Evolutionary conservation across 108 stramenopile species (phyloP), one percentile per base, ranked within the genome.

Genomic region (Schizochytrium sp.): DNA sequence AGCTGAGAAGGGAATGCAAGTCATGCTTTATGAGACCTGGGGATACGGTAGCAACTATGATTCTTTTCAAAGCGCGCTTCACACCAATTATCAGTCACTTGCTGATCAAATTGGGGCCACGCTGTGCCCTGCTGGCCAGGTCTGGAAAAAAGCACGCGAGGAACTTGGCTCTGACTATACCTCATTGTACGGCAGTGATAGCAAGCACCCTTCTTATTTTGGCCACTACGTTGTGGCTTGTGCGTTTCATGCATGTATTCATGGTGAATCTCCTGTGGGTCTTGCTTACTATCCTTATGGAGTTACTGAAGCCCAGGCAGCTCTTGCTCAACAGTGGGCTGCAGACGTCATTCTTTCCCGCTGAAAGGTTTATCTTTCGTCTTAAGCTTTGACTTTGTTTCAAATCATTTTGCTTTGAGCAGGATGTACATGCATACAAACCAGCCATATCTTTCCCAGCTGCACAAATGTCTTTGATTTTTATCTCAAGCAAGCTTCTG

Each of bases 11-110:
- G 47, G 76, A 47, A 55, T 55, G 15, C 47, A 40, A 1, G 76
- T 83, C 53, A 55, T 83, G 47, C 5, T 83, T n/a, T 83, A 83
- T 53, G 76, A 83, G 76, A 83, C 76, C 76, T 83, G 76, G 76
- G 76, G 15, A 17, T 83, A 83, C 3, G 76, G 47, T 13, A 19
- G 10, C 38, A 17, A 13, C 5, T 83, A 83, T 53, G 15, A 47
- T 7, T 56, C 76, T 5, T 40, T 19, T 56, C 53, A 55, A 53
- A 83, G 10, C 5, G 5, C 28, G 19, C 53, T 83, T 38, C 50
- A 83, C 3, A 55, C 47, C 7, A 83, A 49, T 53, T 83, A 83
- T 53, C 5, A 46, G 17, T 10, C 8, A 40, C 47, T 83, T 10
- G 50, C 47, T 49, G 76, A 83, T 17, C 4, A n/a, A 47, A 53